Base-by-base conservation (phyloP, 192 early-diverging fungal species). In the Radiomyces spectabilis region DNA sequence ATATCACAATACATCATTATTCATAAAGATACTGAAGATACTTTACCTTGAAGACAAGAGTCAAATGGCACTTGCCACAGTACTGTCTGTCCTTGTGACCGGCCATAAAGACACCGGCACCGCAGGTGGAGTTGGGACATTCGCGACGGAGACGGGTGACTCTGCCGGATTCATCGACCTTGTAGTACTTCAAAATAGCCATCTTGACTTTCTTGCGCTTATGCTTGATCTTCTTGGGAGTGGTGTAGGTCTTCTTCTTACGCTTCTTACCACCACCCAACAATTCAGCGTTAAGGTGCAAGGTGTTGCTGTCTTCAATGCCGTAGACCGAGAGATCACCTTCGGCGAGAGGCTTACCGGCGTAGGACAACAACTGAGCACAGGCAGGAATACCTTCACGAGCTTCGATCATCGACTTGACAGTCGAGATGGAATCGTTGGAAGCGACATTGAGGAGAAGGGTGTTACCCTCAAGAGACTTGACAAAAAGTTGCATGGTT, bases 161-260 rank as follows among this genome's bases (percentile, higher is more conserved):
- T 82, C 94, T 94, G 61, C 93, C 93, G 69, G 86, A 83, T 61
- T 86, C 85, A 55, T 98, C 96, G 53, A 98, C 94, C 88, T 98
- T 94, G 86, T 97, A 98, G 89, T 85, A 97, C 86, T 97, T 95
- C 72, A 98, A 83, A 58, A 97, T 89, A 33, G 94, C 91, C 65
- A 98, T 80, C 84, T 98, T 98, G 74, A 97, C 93, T 84, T 97
- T 97, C 86, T 91, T 93, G 74, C 85, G 81, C 91, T 97, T 97
- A 85, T 98, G 94, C 73, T 92, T 88, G 67, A 93, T 93, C 86
- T 97, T 97, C 91, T 98, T 97, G 76, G 96, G 96, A 57, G 96
- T 98, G 62, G 94, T 98, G 86, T 98, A 97, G 57, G 84, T 89
- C 94, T 98, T 98, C 93, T 98, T 98, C 87, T 97, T 98, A 64